phyloP scores from a whole-genome alignment of 1,284 basidiomycete species.

The Cryptococcus depauperatus region DNA sequence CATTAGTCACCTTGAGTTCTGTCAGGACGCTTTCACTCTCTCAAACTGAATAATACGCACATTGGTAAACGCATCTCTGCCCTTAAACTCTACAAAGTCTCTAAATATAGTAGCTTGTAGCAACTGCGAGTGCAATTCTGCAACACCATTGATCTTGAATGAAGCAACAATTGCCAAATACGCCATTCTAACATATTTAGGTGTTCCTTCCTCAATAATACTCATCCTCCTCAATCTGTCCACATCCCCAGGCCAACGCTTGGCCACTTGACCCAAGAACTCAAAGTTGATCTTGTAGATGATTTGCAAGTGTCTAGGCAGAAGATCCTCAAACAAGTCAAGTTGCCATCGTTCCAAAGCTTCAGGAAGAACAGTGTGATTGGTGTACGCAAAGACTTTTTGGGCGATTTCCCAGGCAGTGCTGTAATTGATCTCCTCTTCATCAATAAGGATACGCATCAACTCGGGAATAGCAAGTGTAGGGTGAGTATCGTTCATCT shows the following conservation, averaged over 20 bases:
- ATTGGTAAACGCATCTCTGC: constrained; percentile 45
- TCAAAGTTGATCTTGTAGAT: constrained; percentile 66
- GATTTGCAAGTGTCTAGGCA: constrained; percentile 65
- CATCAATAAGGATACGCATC: constrained; percentile 72
- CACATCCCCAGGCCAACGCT: constrained; percentile 72
- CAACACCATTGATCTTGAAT: constrained; percentile 82
- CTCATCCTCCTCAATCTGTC: constrained; percentile 75
- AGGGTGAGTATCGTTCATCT: constrained; percentile 75
- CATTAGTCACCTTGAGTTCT: constrained; percentile 40
- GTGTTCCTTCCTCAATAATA: constrained; percentile 78
- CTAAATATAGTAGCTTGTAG: constrained; percentile 66
- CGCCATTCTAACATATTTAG: constrained; percentile 82
- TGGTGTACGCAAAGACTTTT: constrained; percentile 87
- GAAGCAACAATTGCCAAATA: constrained; percentile 55
- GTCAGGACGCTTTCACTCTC: too few species aligned
- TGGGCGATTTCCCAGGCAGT: constrained; percentile 77
- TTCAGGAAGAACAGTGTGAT: constrained; percentile 46
- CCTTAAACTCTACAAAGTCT: constrained; percentile 57
- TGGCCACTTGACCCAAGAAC: constrained; percentile 62
- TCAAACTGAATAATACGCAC: too few species aligned
- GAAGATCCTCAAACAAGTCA: constrained; percentile 65
- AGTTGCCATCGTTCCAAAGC: constrained; percentile 74
- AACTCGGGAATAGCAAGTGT: constrained; percentile 89
- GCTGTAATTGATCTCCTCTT: constrained; percentile 77
- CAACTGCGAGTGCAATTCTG: constrained; percentile 60